Evolutionary conservation across 805 yeast genomes (phyloP), one percentile per base, ranked within the genome.

Genomic region (Clavispora phyllophila): DNA sequence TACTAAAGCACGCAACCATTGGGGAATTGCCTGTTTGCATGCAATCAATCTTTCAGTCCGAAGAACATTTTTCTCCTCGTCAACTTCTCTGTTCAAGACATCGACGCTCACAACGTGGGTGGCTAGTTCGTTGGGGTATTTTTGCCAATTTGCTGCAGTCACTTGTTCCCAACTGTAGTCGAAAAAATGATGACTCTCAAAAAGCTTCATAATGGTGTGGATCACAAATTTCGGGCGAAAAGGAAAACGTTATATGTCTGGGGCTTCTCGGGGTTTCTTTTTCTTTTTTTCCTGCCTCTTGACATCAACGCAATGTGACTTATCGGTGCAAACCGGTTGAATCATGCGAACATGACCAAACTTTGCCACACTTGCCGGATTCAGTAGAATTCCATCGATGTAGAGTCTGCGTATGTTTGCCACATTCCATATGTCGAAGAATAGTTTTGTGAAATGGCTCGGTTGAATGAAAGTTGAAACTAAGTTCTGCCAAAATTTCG

Each of bases 21-120:
- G 59, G 0, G 99, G 99, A 28, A 90, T 81, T 7, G 84, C 72
- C 60, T 91, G 99, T 50, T 84, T 77, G 62, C 95, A 87, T 2
- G 95, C 90, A 46, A 91, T 87, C 42, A 91, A 72, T 47, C 98
- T 72, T 64, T 93, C 98, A 0, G 96, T 84, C 15, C 82, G 73
- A 33, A 91, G 69, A 3, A 77, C 69, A 25, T 59, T 48, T 1
- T 76, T 73, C 7, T 61, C 65, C 1, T 72, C 65, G 51, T 79
- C 76, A 17, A 88, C 57, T 53, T 82, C 88, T 49, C 98, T 73
- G 45, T 84, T 72, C 25, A 91, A 63, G 1, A 88, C 87, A 60
- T 91, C 99, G 15, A 93, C 98, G 1, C 93, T 93, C 23, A 87
- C 83, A 9, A 91, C 99, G 63, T 91, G 99, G 0, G 95, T 78